phyloP scores from a whole-genome alignment of 805 yeast genomes.

The Wickerhamomyces rabaulensis region DNA sequence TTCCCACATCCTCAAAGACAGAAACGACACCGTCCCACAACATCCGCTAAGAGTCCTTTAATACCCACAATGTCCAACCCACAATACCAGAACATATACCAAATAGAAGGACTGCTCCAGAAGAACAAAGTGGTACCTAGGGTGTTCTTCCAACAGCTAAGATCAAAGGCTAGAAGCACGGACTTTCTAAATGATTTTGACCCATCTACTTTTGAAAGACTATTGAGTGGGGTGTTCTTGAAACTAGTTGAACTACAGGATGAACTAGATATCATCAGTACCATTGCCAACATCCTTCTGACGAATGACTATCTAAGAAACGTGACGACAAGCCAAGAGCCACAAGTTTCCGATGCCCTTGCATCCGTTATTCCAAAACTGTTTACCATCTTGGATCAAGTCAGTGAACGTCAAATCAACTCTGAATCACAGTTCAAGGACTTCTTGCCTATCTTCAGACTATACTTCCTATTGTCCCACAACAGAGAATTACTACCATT shows the following conservation, averaged over 20 bases:
- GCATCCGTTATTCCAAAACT: constrained; percentile 10
- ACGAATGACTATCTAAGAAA: constrained; percentile 14
- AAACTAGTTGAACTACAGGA: constrained; percentile 6
- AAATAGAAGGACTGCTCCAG: constrained; percentile 1
- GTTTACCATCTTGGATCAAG: constrained; percentile 13
- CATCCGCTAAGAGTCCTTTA: neutral
- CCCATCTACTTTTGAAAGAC: constrained; percentile 1
- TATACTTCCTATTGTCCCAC: constrained; percentile 19
- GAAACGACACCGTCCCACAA: too few species aligned
- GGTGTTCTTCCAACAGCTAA: constrained; percentile 9
- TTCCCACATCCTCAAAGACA: too few species aligned
- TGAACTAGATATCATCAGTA: constrained; percentile 17
- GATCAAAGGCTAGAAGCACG: constrained; percentile 12
- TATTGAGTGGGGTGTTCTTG: constrained; percentile 9
- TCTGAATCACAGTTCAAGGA: constrained; percentile 20
- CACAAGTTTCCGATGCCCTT: neutral
- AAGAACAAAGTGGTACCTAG: constrained; percentile 2
- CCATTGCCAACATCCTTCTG: constrained; percentile 18
- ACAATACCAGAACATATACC: constrained; percentile 3
- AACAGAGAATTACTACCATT: constrained; percentile 8
- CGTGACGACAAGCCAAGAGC: neutral
- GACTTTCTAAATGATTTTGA: constrained; percentile 13
- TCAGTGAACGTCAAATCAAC: constrained; percentile 22
- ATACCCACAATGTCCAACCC: constrained; percentile 1
- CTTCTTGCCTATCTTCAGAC: constrained; percentile 23